Evolutionary conservation across 495 filamentous ascomycete genomes (phyloP).

Genomic region (Penicillium salamii): DNA sequence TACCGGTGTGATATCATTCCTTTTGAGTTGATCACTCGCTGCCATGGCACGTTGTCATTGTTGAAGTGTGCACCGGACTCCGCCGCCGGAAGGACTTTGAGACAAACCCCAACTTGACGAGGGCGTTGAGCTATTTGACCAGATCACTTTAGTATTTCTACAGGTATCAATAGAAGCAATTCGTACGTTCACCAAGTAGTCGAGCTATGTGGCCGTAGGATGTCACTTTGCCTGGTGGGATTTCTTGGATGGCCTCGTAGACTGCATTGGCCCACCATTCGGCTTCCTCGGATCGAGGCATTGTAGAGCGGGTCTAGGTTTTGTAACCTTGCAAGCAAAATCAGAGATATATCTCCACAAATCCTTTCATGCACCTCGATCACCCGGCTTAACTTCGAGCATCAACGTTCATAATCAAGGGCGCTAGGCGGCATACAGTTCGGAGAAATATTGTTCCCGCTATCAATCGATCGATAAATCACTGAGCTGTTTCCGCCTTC

Average conservation of each 20-base stretch:
- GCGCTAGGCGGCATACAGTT: constrained; percentile 15
- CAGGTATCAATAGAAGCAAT: not conserved
- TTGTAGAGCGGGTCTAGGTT: too few species aligned
- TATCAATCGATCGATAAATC: constrained; percentile 25
- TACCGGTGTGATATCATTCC: constrained; percentile 83
- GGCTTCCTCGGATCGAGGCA: constrained; percentile 81
- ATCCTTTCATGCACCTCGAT: too few species aligned
- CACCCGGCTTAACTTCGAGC: not conserved
- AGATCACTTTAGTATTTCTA: not conserved
- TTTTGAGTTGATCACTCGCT: constrained; percentile 84
- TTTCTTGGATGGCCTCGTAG: constrained; percentile 78
- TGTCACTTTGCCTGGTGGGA: constrained; percentile 79
- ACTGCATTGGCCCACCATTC: constrained; percentile 80
- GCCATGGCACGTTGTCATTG: constrained; percentile 83
- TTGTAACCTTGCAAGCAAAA: not conserved
- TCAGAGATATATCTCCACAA: not conserved
- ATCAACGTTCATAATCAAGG: not conserved
- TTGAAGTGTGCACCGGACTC: constrained; percentile 54
- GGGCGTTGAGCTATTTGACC: constrained; percentile 56
- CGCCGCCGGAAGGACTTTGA: constrained; percentile 73
- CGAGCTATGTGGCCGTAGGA: constrained; percentile 86
- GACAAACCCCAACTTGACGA: constrained; percentile 81
- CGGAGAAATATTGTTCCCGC: constrained; percentile 21
- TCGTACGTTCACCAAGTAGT: constrained; percentile 71
- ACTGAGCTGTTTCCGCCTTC: constrained; percentile 1